A percentile compares a stretch with the other conserved stretches of the same genome.
Conservation (phyloP, 148 eudicot species). For the Amaranthus palmeri region DNA sequence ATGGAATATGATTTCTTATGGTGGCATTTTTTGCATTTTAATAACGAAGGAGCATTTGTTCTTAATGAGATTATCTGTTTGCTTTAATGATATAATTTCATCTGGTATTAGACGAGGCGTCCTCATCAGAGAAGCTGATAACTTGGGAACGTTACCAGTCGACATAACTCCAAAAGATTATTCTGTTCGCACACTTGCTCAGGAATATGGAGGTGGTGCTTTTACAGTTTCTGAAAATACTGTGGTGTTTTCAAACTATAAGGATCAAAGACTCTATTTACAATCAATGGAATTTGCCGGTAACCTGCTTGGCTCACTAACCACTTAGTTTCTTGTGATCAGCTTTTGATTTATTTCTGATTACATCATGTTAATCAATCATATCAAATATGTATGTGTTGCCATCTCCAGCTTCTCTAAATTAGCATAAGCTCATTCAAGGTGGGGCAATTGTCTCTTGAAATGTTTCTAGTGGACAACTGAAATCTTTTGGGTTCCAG, state of each 20-base stretch:
- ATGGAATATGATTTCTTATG: background rate
- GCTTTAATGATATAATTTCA: background rate
- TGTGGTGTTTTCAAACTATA: conserved; percentile 57
- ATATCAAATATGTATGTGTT: background rate
- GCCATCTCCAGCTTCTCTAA: background rate
- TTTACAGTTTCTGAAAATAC: conserved; percentile 51
- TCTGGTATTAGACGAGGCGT: conserved; percentile 46
- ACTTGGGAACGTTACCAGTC: conserved; percentile 37
- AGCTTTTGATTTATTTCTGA: background rate
- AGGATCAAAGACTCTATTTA: conserved; percentile 70
- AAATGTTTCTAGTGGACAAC: conserved; percentile 11
- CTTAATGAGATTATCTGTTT: background rate
- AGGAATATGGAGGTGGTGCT: conserved; percentile 95
- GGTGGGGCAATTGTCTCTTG: background rate
- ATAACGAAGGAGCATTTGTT: too few relatives aligned
- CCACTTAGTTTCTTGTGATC: background rate
- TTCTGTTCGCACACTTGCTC: conserved; percentile 69
- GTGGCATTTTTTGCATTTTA: background rate
- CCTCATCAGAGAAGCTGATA: conserved; percentile 54
- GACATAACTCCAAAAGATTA: conserved; percentile 77
- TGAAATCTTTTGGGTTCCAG: background rate
- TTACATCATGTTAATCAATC: background rate
- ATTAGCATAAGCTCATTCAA: background rate
- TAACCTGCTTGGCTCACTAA: conserved; percentile 19
- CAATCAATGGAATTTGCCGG: conserved; percentile 50